phyloP scores from a whole-genome alignment of 2,329 filamentous ascomycete species.

The Epichloe festucae region DNA sequence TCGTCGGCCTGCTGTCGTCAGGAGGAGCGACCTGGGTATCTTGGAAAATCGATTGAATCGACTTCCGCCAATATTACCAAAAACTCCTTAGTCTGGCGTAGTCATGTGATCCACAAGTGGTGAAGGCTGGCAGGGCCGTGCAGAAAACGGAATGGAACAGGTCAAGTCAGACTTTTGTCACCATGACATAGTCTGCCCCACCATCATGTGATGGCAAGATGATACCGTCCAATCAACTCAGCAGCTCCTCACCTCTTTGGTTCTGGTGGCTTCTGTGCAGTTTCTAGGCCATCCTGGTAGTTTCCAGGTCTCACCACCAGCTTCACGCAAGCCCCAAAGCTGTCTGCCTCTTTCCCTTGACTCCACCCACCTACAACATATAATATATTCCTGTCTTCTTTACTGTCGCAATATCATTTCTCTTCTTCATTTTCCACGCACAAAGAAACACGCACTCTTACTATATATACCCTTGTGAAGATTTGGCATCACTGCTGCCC shows the following conservation, averaged over 20 bases:
- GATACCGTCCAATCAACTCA: constrained; percentile 9
- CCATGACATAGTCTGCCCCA: background rate
- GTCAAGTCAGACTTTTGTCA: background rate
- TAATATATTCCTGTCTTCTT: constrained; percentile 1
- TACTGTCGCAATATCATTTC: too few species aligned
- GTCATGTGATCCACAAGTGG: constrained; percentile 13
- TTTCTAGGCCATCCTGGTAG: constrained; percentile 13
- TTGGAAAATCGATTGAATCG: constrained; percentile 5
- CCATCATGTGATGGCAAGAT: constrained; percentile 18
- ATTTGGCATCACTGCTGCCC: constrained; percentile 1
- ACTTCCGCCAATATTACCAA: background rate
- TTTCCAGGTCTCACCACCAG: constrained; percentile 7
- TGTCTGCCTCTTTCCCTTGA: background rate
- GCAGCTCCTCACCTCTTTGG: constrained; percentile 12
- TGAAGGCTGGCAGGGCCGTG: too few species aligned
- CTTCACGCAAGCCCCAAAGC: background rate
- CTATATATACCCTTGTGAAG: background rate
- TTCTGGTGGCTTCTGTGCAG: constrained; percentile 20
- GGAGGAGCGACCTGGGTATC: background rate
- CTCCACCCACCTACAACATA: background rate
- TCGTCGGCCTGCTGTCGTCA: constrained; percentile 15
- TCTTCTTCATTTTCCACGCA: background rate
- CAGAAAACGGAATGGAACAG: too few species aligned
- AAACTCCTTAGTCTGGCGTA: constrained; percentile 1
- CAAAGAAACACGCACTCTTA: background rate